phyloP scores from a whole-genome alignment of 305 asterid species.

The Rubia balearica region DNA sequence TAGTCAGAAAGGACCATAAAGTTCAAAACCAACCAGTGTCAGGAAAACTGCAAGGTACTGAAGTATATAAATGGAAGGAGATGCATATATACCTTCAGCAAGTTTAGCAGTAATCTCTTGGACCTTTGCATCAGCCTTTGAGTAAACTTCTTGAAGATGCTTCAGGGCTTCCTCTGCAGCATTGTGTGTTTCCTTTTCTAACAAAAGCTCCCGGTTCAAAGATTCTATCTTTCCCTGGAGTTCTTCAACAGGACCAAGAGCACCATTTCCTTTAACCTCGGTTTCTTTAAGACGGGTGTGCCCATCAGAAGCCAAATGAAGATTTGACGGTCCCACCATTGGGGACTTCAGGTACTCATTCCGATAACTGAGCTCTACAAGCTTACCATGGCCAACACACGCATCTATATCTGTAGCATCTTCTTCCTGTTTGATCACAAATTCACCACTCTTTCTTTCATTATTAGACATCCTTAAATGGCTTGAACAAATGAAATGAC shows the following conservation, averaged over 20 bases:
- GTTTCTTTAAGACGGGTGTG: constrained; percentile 24
- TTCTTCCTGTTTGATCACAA: constrained; percentile 19
- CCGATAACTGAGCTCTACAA: constrained; percentile 68
- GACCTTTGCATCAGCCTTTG: constrained; percentile 70
- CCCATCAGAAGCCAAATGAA: constrained; percentile 26
- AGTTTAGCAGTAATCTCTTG: constrained; percentile 69
- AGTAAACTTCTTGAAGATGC: constrained; percentile 64
- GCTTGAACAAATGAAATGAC: neutral
- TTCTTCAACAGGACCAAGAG: constrained; percentile 29
- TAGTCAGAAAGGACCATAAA: constrained; percentile 7
- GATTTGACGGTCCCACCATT: constrained; percentile 47
- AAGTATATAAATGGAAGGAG: constrained; percentile 10
- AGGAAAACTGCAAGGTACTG: constrained; percentile 14
- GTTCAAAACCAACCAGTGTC: constrained; percentile 15
- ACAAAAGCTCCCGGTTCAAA: constrained; percentile 56
- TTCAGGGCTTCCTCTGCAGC: constrained; percentile 92
- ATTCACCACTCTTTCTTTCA: constrained; percentile 23
- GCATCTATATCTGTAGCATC: constrained; percentile 22
- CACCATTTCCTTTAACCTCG: constrained; percentile 25
- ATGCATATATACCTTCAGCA: constrained; percentile 65
- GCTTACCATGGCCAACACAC: constrained; percentile 42
- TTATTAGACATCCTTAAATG: constrained; percentile 16
- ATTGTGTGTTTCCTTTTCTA: constrained; percentile 72
- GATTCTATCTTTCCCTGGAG: constrained; percentile 55
- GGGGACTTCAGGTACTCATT: constrained; percentile 83